Evolutionary conservation across 2,329 filamentous ascomycete species (phyloP).

Genomic region (Apiospora sp.): DNA sequence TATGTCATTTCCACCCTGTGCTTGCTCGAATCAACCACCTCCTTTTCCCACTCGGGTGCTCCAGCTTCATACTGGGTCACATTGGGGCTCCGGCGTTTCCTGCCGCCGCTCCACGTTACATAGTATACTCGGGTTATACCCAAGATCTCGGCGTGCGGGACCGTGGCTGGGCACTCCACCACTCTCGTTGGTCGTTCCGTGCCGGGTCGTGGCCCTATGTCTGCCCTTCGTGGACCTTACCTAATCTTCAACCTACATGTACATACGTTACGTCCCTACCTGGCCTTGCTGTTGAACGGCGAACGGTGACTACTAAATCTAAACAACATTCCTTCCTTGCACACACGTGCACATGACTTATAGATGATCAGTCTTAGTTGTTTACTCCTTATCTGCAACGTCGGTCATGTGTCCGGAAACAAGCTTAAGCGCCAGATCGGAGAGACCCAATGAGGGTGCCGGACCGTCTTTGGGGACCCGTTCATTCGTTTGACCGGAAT

Average conservation of each 20-base stretch:
- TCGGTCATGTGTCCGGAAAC: not conserved
- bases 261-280: not conserved
- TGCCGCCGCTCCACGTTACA: not conserved
- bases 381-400: not conserved
- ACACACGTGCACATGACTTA: not conserved
- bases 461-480: not conserved
- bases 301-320: too few species aligned
- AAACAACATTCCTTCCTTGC: not conserved
- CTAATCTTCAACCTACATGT: too few species aligned
- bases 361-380: not conserved
- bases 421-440: not conserved
- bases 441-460: not conserved
- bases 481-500: not conserved
- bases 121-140: not conserved
- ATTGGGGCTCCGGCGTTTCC: not conserved
- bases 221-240: not conserved
- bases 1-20: not conserved
- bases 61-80: not conserved
- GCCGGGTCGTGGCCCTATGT: not conserved
- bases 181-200: not conserved
- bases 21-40: not conserved
- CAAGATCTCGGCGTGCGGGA: conserved; percentile 13
- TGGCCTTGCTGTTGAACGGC: too few species aligned
- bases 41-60: not conserved
- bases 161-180: not conserved